Evolutionary conservation across 805 yeast species (phyloP).

Genomic region (Hagleromyces aurorensis): DNA sequence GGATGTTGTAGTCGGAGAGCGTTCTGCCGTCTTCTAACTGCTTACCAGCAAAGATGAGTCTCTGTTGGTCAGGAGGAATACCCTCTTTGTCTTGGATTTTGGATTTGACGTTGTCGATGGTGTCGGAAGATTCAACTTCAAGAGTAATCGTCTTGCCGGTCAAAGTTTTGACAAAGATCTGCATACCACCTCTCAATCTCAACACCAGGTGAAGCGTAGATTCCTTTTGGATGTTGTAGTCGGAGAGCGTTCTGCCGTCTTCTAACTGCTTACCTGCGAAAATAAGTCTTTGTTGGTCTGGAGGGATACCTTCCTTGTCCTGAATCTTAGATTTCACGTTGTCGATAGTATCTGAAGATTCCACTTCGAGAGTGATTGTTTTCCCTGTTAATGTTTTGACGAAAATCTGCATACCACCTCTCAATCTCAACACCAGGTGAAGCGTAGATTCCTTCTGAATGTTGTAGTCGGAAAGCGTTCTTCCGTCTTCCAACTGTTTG

Average conservation of each 20-base stretch:
- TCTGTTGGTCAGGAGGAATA: constrained; percentile 94
- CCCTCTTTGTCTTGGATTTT: constrained; percentile 97
- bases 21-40: constrained; percentile 60
- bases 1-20: constrained; percentile 59
- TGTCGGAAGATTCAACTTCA: constrained; percentile 86
- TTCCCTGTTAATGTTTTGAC: constrained; percentile 97
- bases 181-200: constrained; percentile 83
- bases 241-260: constrained; percentile 64
- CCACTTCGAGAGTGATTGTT: constrained; percentile 92
- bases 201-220: constrained; percentile 63
- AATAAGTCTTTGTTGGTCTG: constrained; percentile 62
- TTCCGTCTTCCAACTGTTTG: constrained; percentile 93
- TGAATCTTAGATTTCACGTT: constrained; percentile 77
- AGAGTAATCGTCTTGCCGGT: constrained; percentile 87
- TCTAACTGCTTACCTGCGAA: constrained; percentile 68
- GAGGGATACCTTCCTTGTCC: constrained; percentile 67
- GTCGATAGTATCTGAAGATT: constrained; percentile 91
- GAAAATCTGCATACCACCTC: constrained; percentile 90
- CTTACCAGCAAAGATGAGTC: constrained; percentile 39
- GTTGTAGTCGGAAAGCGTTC: constrained; percentile 91
- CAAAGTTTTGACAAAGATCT: constrained; percentile 82
- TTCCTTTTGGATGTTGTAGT: constrained; percentile 66
- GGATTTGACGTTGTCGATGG: constrained; percentile 90
- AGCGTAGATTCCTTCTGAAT: constrained; percentile 89
- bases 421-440: constrained; percentile 76